Conservation (phyloP, 306 rosid genomes). For the Ceratonia siliqua region DNA sequence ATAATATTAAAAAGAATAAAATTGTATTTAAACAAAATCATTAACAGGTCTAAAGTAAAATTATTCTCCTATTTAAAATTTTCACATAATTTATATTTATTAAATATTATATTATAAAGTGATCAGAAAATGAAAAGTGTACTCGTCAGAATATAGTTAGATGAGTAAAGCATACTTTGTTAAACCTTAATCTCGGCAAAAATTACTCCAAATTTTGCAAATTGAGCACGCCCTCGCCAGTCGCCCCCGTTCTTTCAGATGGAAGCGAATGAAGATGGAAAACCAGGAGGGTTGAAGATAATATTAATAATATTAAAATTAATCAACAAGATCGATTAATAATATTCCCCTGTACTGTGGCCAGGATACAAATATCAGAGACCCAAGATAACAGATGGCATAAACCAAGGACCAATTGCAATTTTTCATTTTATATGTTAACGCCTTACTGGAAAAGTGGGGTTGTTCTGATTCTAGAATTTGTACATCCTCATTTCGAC, state of each 20-base stretch:
- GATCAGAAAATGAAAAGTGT: too few species aligned
- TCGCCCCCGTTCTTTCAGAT: not conserved
- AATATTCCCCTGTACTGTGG: not conserved
- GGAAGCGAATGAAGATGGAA: not conserved
- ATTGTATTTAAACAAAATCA: too few species aligned
- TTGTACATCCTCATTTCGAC: not conserved
- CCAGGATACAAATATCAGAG: not conserved
- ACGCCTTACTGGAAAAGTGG: constrained; percentile 6
- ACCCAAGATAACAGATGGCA: not conserved
- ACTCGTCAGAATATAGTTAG: too few species aligned
- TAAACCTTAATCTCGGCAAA: not conserved
- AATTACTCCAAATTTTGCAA: not conserved
- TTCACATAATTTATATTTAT: too few species aligned
- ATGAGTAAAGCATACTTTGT: too few species aligned
- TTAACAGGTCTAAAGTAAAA: too few species aligned
- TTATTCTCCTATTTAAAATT: too few species aligned
- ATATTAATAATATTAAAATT: too few species aligned
- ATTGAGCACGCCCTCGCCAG: too few species aligned
- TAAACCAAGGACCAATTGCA: constrained; percentile 1
- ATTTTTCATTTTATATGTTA: not conserved
- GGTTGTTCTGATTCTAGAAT: not conserved
- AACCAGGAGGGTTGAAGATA: not conserved
- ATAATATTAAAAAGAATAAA: too few species aligned
- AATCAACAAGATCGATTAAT: not conserved
- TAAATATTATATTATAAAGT: too few species aligned